Base-by-base conservation (phyloP, 768 basidiomycete species). In the Panaeolus papilionaceus region DNA sequence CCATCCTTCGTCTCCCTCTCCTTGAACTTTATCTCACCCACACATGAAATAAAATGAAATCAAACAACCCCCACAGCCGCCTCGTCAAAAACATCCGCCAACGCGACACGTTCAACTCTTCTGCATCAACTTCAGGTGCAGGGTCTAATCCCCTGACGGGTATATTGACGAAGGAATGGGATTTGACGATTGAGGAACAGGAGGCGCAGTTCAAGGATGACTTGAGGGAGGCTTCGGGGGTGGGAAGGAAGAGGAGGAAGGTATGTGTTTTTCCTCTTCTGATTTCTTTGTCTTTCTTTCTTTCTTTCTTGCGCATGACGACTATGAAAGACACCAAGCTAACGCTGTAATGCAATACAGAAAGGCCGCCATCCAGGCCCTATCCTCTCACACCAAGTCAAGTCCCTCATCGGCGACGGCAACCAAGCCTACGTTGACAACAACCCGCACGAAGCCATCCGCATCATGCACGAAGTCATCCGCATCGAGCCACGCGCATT, bases 381-480 rank as follows among this genome's bases (percentile, higher is more conserved):
- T 5, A 33, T 93, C 76, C 87, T 33, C 33, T 33, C 33, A 33
- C 33, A 33, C 33, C 33, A 33, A 33, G 33, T 33, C 33, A 33
- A 33, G 33, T 33, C 33, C 33, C 33, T 33, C 33, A 33, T 33
- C 33, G 33, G 33, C 0, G 33, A 33, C 33, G 33, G 33, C 33
- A 33, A 33, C 33, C 33, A 33, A 33, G 33, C 33, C 33, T 33
- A 33, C 33, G 33, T 96, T 62, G 88, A 91, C 72, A 86, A 82
- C 68, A 79, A 94, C 65, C 79, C 89, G 8, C 78, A 83, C 2
- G 85, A 91, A 71, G 91, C 95, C 1, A 89, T 95, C 42, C 86
- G 88, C 23, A 84, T 91, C 28, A 93, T 96, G 87, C 90, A 92
- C 75, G 95, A 99, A 74, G 93, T 98, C 71, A 95, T 99, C 64